Evolutionary conservation across 179 eudicot genomes (phyloP).

Genomic region (Spinacia oleracea): DNA sequence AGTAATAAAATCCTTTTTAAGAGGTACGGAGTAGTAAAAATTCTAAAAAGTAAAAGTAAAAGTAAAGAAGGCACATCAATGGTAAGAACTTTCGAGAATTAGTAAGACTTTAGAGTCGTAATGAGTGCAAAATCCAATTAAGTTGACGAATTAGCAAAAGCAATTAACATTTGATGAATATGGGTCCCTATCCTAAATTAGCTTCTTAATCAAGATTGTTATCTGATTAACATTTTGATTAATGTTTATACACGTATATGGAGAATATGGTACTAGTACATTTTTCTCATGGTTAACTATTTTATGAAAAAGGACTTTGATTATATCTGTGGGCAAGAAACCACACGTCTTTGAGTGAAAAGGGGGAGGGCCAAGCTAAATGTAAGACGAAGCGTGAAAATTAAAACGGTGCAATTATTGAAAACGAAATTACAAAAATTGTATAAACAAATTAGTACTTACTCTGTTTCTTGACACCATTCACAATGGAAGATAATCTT

Average conservation of each 20-base stretch:
- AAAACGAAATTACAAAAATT: too few relatives aligned
- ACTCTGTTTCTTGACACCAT: too few relatives aligned
- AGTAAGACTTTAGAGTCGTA: background rate
- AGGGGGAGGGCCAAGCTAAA: background rate
- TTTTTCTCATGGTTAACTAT: background rate
- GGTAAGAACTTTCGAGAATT: constrained; percentile 3
- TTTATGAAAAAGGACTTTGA: background rate
- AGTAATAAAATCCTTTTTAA: too few relatives aligned
- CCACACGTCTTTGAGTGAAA: background rate
- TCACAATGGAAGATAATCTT: too few relatives aligned
- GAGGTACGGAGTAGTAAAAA: too few relatives aligned
- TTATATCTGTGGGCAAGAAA: constrained; percentile 2
- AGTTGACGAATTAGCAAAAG: background rate
- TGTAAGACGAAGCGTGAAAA: too few relatives aligned
- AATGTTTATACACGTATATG: too few relatives aligned
- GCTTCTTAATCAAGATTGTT: too few relatives aligned
- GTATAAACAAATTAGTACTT: too few relatives aligned
- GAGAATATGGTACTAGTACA: too few relatives aligned
- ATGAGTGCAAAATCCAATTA: background rate
- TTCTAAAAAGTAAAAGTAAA: background rate
- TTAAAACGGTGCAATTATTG: too few relatives aligned
- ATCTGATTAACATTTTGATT: too few relatives aligned
- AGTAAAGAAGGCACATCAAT: background rate
- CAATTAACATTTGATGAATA: background rate
- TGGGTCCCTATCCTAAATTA: background rate